Conservation (phyloP, 1,284 basidiomycete genomes). For the Porphyrellus sp. region DNA sequence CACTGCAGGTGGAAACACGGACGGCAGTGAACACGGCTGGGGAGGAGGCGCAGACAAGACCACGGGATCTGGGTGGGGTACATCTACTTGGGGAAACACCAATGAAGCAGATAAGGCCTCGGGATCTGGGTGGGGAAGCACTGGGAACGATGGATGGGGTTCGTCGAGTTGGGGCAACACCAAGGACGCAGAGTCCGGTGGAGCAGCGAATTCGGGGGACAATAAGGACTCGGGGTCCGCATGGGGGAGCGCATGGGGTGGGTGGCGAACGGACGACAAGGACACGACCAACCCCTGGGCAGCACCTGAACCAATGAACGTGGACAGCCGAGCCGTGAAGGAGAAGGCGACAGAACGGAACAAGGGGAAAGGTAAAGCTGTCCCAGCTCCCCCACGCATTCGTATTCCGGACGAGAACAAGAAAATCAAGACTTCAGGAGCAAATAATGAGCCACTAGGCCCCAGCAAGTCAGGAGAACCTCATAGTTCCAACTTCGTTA, state of each 20-base stretch:
- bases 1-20: not conserved
- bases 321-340: conserved; percentile 9
- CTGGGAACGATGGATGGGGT: not conserved
- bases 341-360: conserved; percentile 3
- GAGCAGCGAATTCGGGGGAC: no score
- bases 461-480: conserved; percentile 20
- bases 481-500: conserved; percentile 3
- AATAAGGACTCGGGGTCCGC: conserved; percentile 1
- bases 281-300: conserved; percentile 1
- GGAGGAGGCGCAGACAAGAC: conserved; percentile 7
- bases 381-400: conserved; percentile 28
- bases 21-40: conserved; percentile 2
- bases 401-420: conserved; percentile 26
- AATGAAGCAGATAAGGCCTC: not conserved
- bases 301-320: conserved; percentile 5
- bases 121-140: conserved; percentile 9
- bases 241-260: conserved; percentile 5
- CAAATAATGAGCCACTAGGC: conserved; percentile 24
- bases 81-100: conserved; percentile 10
- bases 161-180: conserved; percentile 5
- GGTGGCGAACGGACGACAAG: conserved; percentile 7
- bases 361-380: conserved; percentile 16
- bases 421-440: conserved; percentile 22
- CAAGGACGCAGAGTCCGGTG: not conserved
- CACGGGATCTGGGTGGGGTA: conserved; percentile 5